Base-by-base conservation (phyloP, 2,329 filamentous ascomycete genomes). In the Penicillium sclerotiorum region DNA sequence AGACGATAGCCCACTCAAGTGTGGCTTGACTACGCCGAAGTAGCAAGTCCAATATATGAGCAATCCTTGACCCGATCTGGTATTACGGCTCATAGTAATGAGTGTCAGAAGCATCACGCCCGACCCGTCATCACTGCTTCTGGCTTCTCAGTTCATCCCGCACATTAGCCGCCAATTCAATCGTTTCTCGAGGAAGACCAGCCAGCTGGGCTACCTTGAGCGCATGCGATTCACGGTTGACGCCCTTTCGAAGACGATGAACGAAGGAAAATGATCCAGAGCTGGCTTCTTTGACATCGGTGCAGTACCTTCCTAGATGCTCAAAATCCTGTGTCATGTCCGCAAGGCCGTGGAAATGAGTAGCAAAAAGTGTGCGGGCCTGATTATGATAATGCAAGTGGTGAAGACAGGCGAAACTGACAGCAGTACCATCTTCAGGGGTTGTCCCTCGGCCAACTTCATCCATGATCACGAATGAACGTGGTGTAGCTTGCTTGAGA, bases 381-480 rank as follows among this genome's bases (percentile, higher is more conserved):
- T 80, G 78, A 67, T 94, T 96, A 18, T 88, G 76, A 41, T 85
- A 79, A 60, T 90, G 87, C 13, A 99, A 77, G 69, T 97, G 90
- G 65, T 93, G 83, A 42, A 99, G 76, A 63, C 87, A 91, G 1
- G 93, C 94, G 69, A 88, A 97, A 0, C 90, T 90, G 1, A 99
- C 88, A 1, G 94, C 94, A 2, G 87, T 82, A 2, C 94, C 94
- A 68, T 97, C 94, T 63, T 93, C 88, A 0, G 93, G 91, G 17
- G 94, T 96, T 0, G 95, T 99, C 8, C 94, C 94, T 40, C 94
- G 82, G 1, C 94, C 94, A 30, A 99, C 89, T 76, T 99, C 94
- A 69, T 99, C 94, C 93, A 99, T 97, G 69, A 99, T 93, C 53
- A 94, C 93, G 62, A 99, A 95, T 0, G 88, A 94, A 20, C 87